Evolutionary conservation across 768 basidiomycete species (phyloP).

Genomic region (Boletus vinaceobasis): DNA sequence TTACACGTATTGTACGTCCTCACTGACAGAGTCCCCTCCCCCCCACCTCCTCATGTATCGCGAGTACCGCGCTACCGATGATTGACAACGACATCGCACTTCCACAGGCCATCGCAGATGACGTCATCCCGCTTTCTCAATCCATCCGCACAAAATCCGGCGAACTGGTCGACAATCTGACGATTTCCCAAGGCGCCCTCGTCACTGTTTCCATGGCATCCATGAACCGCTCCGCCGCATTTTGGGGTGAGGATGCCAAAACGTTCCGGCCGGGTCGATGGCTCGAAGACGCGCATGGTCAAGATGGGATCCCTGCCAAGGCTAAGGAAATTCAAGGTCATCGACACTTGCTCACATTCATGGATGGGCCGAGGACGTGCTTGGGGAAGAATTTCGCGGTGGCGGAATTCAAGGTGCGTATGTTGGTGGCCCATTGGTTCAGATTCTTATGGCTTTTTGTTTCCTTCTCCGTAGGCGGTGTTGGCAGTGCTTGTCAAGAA

Average conservation of each 20-base stretch:
- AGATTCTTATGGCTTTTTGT: no score
- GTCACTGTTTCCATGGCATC: slow-evolving; percentile 42
- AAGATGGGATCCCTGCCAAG: slow-evolving; percentile 19
- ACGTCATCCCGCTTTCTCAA: slow-evolving; percentile 35
- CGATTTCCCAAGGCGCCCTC: slow-evolving; percentile 45
- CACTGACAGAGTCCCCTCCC: slow-evolving; percentile 15
- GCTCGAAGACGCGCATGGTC: slow-evolving; percentile 34
- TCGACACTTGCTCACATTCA: slow-evolving; percentile 49
- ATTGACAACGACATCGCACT: not conserved
- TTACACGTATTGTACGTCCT: not conserved
- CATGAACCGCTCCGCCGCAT: slow-evolving; percentile 46
- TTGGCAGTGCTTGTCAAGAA: no score
- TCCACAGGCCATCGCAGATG: slow-evolving; percentile 45
- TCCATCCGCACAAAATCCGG: slow-evolving; percentile 39
- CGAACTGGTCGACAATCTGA: slow-evolving; percentile 33
- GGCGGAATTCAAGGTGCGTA: slow-evolving; percentile 30
- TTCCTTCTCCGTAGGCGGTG: no score
- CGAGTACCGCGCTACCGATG: not conserved
- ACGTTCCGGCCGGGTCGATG: slow-evolving; percentile 64
- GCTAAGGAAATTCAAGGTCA: slow-evolving; percentile 45
- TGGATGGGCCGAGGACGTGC: slow-evolving; percentile 48
- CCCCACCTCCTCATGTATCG: slow-evolving; percentile 21
- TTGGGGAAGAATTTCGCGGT: slow-evolving; percentile 49
- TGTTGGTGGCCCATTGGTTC: no score
- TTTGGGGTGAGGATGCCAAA: slow-evolving; percentile 62